Conservation (phyloP, 148 eudicot species). For the Rhododendron williamsianum region DNA sequence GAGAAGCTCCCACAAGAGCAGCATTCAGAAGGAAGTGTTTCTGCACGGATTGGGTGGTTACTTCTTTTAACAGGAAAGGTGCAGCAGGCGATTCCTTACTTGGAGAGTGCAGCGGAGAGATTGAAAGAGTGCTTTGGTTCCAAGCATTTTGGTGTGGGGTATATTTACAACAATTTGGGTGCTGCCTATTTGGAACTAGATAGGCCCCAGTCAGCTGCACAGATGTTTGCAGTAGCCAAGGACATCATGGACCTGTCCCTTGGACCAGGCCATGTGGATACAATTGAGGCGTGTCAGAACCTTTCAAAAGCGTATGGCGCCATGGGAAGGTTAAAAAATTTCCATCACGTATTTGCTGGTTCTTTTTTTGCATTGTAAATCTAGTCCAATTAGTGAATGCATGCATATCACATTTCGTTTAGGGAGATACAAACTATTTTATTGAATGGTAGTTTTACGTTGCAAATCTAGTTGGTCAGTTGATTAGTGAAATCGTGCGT, state of each 20-base stretch:
- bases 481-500: not conserved
- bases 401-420: not conserved
- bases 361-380: not conserved
- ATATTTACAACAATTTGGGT: slow-evolving; percentile 85
- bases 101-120: slow-evolving; percentile 81
- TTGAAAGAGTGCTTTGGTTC: slow-evolving; percentile 82
- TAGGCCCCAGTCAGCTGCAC: slow-evolving; percentile 90
- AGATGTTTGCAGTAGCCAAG: slow-evolving; percentile 84
- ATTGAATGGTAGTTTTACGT: not conserved
- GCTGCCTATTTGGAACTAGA: slow-evolving; percentile 96
- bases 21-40: slow-evolving; percentile 74
- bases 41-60: slow-evolving; percentile 82
- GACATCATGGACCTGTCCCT: slow-evolving; percentile 94
- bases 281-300: slow-evolving; percentile 83
- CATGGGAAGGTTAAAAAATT: slow-evolving; percentile 67
- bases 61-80: slow-evolving; percentile 81
- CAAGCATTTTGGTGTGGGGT: slow-evolving; percentile 79
- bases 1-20: slow-evolving; percentile 78
- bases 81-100: slow-evolving; percentile 56
- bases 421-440: not conserved
- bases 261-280: slow-evolving; percentile 76
- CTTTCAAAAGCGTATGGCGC: slow-evolving; percentile 90
- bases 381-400: not conserved
- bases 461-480: not conserved
- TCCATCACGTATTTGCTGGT: not conserved